Evolutionary conservation across 495 filamentous ascomycete species (phyloP).

Genomic region (Antarctomyces pellizariae): DNA sequence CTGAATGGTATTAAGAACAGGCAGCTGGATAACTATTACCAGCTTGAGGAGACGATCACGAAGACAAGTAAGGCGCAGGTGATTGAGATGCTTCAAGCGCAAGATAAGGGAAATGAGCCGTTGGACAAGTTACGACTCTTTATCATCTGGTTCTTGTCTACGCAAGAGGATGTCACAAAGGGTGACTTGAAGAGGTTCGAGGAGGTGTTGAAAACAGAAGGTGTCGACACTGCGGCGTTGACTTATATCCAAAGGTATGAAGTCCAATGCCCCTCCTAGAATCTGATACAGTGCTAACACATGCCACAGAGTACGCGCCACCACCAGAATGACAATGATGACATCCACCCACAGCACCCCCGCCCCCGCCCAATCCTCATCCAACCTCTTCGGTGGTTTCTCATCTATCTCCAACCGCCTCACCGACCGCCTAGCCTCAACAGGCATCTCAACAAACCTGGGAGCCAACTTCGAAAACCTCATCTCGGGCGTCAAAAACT

Average conservation of each 20-base stretch:
- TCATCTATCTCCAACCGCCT: slow-evolving; percentile 70
- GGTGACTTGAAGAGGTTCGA: slow-evolving; percentile 73
- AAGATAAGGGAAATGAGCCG: slow-evolving; percentile 59
- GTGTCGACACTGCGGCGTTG: slow-evolving; percentile 50
- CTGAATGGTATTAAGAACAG: slow-evolving; percentile 82
- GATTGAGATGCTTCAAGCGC: slow-evolving; percentile 63
- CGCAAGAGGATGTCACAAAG: slow-evolving; percentile 66
- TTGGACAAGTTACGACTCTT: slow-evolving; percentile 81
- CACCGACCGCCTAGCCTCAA: slow-evolving; percentile 83
- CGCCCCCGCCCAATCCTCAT: slow-evolving; percentile 28
- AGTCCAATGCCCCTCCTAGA: background rate
- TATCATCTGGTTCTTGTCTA: slow-evolving; percentile 94
- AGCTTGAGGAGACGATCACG: slow-evolving; percentile 81
- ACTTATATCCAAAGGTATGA: slow-evolving; percentile 59
- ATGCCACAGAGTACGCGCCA: slow-evolving; percentile 53
- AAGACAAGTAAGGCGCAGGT: slow-evolving; percentile 85
- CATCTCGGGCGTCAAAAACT: slow-evolving; percentile 97
- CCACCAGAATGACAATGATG: slow-evolving; percentile 98
- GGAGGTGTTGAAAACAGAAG: slow-evolving; percentile 53
- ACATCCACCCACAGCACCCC: slow-evolving; percentile 48
- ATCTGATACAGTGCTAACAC: slow-evolving; percentile 11
- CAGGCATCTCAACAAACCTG: slow-evolving; percentile 39
- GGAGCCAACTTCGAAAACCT: slow-evolving; percentile 84
- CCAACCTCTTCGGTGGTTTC: slow-evolving; percentile 73
- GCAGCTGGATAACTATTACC: slow-evolving; percentile 88